Evolutionary conservation across 2,329 filamentous ascomycete genomes (phyloP), one percentile per base, ranked within the genome.

Genomic region (Penicillium brasilianum): DNA sequence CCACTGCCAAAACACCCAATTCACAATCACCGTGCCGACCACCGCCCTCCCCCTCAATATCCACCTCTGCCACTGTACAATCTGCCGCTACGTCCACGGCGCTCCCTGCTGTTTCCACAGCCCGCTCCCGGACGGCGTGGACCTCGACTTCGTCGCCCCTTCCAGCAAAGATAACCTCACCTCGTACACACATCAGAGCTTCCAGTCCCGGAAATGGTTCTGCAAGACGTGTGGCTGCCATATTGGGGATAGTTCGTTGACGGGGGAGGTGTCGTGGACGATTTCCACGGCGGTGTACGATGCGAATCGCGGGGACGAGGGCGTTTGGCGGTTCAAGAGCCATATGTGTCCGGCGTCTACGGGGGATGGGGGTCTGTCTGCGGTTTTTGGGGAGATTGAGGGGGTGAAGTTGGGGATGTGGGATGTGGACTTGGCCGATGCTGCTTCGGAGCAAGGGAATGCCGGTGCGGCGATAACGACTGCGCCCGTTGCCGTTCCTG

Each of bases 201-300:
- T 63, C 4, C 59, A 63, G 5, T 66, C 74, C 14, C 75, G 65
- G 25, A 64, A 73, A 5, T 78, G 76, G 61, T 80, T 80, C 63
- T 83, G 81, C 65, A 70, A 69, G 7, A 80, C 72, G 8, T 83
- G 81, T 59, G 81, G 81, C 11, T 77, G 76, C 25, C 76, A 78
- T 10, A 64, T 74, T 7, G 70, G 69, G 11, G 67, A 66, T 28
- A 37, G 18, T 16, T 22, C 48, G 49, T 52, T 48, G 7, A 57
- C 51, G 1, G 59, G 3, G 7, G 44, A 63, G 18, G 57, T 58
- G 3, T 37, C 36, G 3, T 74, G 69, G 70, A 57, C 62, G 1
- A 59, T 74, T 9, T 72, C 72, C 8, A 67, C 58, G 2, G 43
- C 71, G 5, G 64, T 72, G 18, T 70, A 73, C 48, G 67, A 70